Base-by-base conservation (phyloP, 1,139 yeast genomes). In the Suhomyces maxii region DNA sequence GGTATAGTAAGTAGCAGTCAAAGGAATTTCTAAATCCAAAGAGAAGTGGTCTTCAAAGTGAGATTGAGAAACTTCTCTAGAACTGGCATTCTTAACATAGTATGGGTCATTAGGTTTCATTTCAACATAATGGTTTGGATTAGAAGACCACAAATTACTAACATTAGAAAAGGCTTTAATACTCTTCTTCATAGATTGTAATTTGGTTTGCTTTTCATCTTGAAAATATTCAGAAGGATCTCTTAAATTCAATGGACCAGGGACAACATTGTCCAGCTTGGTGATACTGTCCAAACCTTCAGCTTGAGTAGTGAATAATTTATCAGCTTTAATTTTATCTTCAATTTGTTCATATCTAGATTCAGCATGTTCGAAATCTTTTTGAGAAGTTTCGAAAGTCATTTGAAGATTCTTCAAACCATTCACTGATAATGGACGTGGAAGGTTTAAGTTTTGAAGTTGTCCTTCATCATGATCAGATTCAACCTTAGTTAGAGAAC, bases 1-100 rank as follows among this genome's bases (percentile, higher is more conserved):
- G 7, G 87, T 78, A 58, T 80, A 84, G 59, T 88, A 91, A 1
- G 89, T 76, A 0, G 96, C 84, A 0, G 84, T 65, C 46, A 91
- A 69, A 7, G 63, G 62, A 39, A 80, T 82, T 3, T 72, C 65
- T 1, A 72, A 74, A 7, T 77, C 71, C 10, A 89, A 67, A 0
- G 93, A 81, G 58, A 91, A 91, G 57, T 84, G 87, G 1, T 68
- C 61, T 46, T 80, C 73, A 62, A 84, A 91, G 48, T 88, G 71
- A 23, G 58, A 63, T 47, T 72, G 77, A 31, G 81, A 81, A n/a
- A 64, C 66, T 3, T 60, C 64, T 40, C 83, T 67, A 25, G 76
- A 79, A 6, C 68, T 68, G 1, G 61, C 68, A 8, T 75, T 67
- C 7, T 49, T 61, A 0, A 83, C 80, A 50, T 73, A 77, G 56